Percentiles rank a stretch among this genome's conserved stretches.
Evolutionary conservation across 2,329 filamentous ascomycete genomes (phyloP).

Genomic region (Colletotrichum cereale): DNA sequence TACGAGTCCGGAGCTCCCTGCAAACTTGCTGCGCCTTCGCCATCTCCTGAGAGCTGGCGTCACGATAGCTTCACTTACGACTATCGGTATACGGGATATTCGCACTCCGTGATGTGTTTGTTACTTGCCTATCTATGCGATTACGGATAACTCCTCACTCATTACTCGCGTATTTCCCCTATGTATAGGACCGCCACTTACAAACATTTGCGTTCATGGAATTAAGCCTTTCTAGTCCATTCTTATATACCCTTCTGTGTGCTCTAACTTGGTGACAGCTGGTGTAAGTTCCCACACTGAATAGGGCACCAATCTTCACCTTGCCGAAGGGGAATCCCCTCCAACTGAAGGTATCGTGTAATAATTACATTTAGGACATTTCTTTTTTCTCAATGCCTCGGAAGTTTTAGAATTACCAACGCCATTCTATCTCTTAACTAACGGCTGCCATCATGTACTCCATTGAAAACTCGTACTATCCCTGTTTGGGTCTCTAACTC

Average conservation of each 20-base stretch:
- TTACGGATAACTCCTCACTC: no score
- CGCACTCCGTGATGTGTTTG: no score
- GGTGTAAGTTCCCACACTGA: background rate
- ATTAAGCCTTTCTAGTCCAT: no score
- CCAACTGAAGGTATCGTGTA: background rate
- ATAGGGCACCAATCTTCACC: background rate
- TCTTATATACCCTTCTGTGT: no score
- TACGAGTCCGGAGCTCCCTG: background rate
- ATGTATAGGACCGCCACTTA: no score
- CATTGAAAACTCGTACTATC: background rate
- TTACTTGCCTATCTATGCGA: no score
- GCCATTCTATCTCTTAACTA: background rate
- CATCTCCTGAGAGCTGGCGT: no score
- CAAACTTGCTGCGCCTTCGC: background rate
- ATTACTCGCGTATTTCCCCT: no score
- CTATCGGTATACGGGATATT: no score
- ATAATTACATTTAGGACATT: background rate
- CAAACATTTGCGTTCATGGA: no score
- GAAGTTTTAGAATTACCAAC: background rate
- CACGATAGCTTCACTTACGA: no score
- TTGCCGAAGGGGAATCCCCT: background rate
- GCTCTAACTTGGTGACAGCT: no score
- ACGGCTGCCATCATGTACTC: slow-evolving; percentile 4
- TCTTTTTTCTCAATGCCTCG: background rate
- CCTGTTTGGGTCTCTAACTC: slow-evolving; percentile 4